Evolutionary conservation across 2,329 filamentous ascomycete species (phyloP).

Genomic region (Tolypocladium inflatum): DNA sequence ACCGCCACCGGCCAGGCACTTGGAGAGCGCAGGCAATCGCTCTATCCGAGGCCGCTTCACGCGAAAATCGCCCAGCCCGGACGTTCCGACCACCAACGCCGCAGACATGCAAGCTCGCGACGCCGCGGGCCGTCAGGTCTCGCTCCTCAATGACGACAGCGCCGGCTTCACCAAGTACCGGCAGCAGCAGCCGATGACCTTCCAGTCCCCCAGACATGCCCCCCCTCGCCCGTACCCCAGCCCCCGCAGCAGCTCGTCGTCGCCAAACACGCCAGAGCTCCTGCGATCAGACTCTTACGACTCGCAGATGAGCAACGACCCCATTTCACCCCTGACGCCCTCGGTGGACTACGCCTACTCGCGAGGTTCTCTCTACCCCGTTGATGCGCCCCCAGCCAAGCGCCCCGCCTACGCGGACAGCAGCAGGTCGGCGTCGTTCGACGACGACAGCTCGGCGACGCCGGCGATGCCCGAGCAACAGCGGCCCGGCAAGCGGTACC

Average conservation of each 20-base stretch:
- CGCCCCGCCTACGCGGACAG: slow-evolving; percentile 31
- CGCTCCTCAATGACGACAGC: slow-evolving; percentile 47
- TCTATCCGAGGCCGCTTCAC: neutral
- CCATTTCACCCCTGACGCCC: slow-evolving; percentile 46
- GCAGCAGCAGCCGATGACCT: slow-evolving; percentile 19
- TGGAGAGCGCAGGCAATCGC: neutral
- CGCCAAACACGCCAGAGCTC: slow-evolving; percentile 46
- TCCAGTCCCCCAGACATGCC: slow-evolving; percentile 23
- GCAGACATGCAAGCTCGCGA: slow-evolving; percentile 43
- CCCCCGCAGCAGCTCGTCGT: slow-evolving; percentile 31
- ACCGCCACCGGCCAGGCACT: neutral
- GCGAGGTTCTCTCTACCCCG: slow-evolving; percentile 28
- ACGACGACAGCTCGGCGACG: slow-evolving; percentile 37
- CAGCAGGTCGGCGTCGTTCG: slow-evolving; percentile 39
- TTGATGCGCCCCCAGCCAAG: slow-evolving; percentile 25
- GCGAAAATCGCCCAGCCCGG: neutral
- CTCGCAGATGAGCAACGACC: slow-evolving; percentile 46
- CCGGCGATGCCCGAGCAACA: slow-evolving; percentile 29
- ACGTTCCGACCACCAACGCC: neutral
- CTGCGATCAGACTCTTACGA: slow-evolving; percentile 52
- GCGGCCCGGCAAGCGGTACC: slow-evolving; percentile 56
- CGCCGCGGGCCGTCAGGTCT: slow-evolving; percentile 47
- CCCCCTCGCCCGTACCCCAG: slow-evolving; percentile 23
- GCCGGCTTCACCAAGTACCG: slow-evolving; percentile 6
- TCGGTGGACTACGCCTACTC: slow-evolving; percentile 32